These are phyloP conservation scores for Cordia subcordata DNA, from an alignment of 257 asterid species.

Conservation along the genomic window DNA sequence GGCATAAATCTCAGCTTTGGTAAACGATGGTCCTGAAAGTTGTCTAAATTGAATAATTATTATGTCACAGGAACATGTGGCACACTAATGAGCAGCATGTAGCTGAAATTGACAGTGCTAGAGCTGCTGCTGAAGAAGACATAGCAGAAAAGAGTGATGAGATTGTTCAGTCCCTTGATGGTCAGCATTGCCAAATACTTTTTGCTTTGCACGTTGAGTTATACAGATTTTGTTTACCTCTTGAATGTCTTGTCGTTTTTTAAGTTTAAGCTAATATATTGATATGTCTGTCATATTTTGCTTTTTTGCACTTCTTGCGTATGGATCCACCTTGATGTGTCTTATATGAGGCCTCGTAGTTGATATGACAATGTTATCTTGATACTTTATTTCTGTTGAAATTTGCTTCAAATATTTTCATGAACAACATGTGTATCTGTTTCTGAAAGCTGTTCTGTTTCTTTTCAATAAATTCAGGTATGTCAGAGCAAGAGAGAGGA, in stretches of 20 bases:
- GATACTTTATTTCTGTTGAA: too few relatives aligned
- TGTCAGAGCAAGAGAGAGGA: constrained; percentile 51
- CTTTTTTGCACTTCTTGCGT: too few relatives aligned
- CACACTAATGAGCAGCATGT: constrained; percentile 54
- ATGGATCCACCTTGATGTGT: too few relatives aligned
- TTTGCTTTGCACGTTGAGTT: neutral
- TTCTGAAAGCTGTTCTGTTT: neutral
- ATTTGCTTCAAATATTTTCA: too few relatives aligned
- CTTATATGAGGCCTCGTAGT: too few relatives aligned
- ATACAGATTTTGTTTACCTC: too few relatives aligned
- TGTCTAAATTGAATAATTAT: neutral
- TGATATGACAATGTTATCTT: too few relatives aligned
- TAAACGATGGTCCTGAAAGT: neutral
- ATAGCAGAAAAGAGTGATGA: constrained; percentile 38
- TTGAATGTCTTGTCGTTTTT: too few relatives aligned
- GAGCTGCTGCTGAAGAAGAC: constrained; percentile 57
- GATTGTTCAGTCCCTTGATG: constrained; percentile 39
- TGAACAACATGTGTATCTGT: neutral
- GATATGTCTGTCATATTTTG: too few relatives aligned
- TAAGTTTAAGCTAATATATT: too few relatives aligned
- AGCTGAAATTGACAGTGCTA: constrained; percentile 52
- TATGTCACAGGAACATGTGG: constrained; percentile 44
- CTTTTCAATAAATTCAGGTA: constrained; percentile 33
- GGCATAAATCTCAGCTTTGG: neutral
- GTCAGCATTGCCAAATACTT: constrained; percentile 29